Conservation (phyloP, 805 yeast species). For the Candida adriatica region DNA sequence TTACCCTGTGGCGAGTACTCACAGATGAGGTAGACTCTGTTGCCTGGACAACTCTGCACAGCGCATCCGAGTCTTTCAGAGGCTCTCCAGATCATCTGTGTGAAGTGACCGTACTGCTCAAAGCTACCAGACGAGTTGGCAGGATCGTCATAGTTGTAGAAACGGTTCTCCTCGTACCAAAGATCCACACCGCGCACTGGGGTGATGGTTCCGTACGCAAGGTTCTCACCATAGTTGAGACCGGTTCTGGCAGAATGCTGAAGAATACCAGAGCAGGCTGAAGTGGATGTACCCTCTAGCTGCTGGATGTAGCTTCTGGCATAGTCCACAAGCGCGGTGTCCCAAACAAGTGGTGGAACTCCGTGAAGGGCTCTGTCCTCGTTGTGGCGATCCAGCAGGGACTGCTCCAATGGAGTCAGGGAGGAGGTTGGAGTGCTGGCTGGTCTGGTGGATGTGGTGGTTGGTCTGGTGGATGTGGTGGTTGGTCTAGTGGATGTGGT, state of each 20-base stretch:
- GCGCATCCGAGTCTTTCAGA: conserved; percentile 63
- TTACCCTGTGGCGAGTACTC: conserved; percentile 57
- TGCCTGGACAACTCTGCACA: conserved; percentile 13
- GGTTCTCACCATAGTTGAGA: conserved; percentile 59
- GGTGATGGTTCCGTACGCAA: conserved; percentile 55
- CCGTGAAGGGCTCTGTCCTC: conserved; percentile 40
- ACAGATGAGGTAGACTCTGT: conserved; percentile 58
- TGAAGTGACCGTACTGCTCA: conserved; percentile 61
- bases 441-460: conserved; percentile 14
- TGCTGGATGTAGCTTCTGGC: conserved; percentile 44
- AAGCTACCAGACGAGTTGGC: conserved; percentile 34
- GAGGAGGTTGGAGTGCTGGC: conserved; percentile 16
- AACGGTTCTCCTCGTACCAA: conserved; percentile 63
- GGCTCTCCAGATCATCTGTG: conserved; percentile 67
- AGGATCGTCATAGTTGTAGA: conserved; percentile 47
- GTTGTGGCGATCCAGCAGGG: conserved; percentile 45
- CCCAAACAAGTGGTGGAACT: conserved; percentile 43
- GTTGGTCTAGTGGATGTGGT: conserved; percentile 14
- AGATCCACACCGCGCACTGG: conserved; percentile 46
- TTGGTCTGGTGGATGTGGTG: conserved; percentile 10
- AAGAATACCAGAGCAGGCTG: conserved; percentile 56
- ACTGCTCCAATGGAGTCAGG: conserved; percentile 28
- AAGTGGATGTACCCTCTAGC: conserved; percentile 28
- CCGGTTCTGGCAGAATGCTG: conserved; percentile 53
- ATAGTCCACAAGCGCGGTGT: conserved; percentile 34